Percentiles rank a stretch among this genome's conserved stretches.
phyloP scores from a whole-genome alignment of 768 basidiomycete genomes.

The Gyrodon lividus region DNA sequence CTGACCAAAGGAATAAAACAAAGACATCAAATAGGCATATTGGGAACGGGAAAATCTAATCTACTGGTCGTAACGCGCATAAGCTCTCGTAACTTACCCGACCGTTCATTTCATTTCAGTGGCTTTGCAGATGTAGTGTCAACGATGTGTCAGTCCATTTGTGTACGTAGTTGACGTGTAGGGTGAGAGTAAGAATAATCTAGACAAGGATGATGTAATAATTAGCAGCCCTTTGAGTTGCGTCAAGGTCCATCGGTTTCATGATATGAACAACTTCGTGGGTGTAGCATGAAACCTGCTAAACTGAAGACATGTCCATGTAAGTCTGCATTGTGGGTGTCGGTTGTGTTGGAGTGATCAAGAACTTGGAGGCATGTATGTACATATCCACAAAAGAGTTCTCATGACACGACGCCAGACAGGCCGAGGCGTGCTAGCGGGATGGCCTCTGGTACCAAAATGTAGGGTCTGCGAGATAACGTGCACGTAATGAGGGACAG shows the following conservation, averaged over 20 bases:
- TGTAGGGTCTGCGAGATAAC: not conserved
- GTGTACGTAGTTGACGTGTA: not conserved
- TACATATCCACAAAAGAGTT: not conserved
- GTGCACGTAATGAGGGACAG: too few species aligned
- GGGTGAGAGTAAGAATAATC: not conserved
- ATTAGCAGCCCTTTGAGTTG: constrained; percentile 11
- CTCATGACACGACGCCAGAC: not conserved
- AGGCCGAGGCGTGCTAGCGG: not conserved
- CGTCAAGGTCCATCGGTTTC: not conserved
- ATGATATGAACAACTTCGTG: not conserved
- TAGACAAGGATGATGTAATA: constrained; percentile 14
- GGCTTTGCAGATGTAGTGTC: too few species aligned
- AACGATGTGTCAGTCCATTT: not conserved
- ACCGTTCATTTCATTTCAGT: too few species aligned
- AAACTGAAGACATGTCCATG: constrained; percentile 14
- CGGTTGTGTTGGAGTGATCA: not conserved
- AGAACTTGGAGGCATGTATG: constrained; percentile 1
- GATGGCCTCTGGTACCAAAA: not conserved
- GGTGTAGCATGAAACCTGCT: not conserved
- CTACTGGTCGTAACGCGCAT: too few species aligned
- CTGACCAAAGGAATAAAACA: too few species aligned
- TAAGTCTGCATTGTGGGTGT: not conserved
- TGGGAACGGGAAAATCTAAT: too few species aligned
- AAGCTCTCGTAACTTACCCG: too few species aligned
- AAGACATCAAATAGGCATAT: too few species aligned